A percentile compares a stretch with the other conserved stretches of the same genome.
phyloP scores from a whole-genome alignment of 176 grass and related monocot genomes.

The Cenchrus purpureus region DNA sequence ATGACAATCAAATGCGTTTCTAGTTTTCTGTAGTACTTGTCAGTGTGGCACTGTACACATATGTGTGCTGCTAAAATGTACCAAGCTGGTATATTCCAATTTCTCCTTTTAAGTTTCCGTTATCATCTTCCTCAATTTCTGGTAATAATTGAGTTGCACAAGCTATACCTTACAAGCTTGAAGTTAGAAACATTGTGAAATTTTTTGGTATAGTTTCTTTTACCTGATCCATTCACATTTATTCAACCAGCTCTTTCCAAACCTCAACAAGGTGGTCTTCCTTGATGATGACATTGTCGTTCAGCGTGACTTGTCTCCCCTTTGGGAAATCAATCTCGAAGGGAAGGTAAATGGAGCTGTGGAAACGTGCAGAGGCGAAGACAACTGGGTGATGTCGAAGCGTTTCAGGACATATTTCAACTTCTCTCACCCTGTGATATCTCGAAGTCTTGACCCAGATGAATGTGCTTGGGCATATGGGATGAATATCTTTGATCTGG shows the following conservation, averaged over 20 bases:
- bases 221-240: conserved; percentile 40
- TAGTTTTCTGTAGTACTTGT: neutral
- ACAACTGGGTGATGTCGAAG: conserved; percentile 96
- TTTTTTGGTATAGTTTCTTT: conserved; percentile 16
- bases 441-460: conserved; percentile 74
- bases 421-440: conserved; percentile 84
- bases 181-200: neutral
- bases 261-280: conserved; percentile 91
- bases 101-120: neutral
- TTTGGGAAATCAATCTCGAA: conserved; percentile 78
- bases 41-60: neutral
- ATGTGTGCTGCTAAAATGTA: conserved; percentile 29
- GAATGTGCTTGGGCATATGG: conserved; percentile 95
- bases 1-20: conserved; percentile 14
- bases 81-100: neutral
- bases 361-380: conserved; percentile 82
- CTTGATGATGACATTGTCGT: conserved; percentile 93
- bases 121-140: conserved; percentile 20
- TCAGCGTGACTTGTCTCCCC: conserved; percentile 81
- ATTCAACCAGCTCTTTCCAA: conserved; percentile 79
- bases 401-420: conserved; percentile 94
- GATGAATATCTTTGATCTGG: conserved; percentile 92
- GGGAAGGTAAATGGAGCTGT: conserved; percentile 95
- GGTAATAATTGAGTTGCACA: neutral
- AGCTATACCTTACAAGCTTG: neutral